Evolutionary conservation across 2,329 filamentous ascomycete species (phyloP), one percentile per base, ranked within the genome.

Genomic region (Emmonsia crescens): DNA sequence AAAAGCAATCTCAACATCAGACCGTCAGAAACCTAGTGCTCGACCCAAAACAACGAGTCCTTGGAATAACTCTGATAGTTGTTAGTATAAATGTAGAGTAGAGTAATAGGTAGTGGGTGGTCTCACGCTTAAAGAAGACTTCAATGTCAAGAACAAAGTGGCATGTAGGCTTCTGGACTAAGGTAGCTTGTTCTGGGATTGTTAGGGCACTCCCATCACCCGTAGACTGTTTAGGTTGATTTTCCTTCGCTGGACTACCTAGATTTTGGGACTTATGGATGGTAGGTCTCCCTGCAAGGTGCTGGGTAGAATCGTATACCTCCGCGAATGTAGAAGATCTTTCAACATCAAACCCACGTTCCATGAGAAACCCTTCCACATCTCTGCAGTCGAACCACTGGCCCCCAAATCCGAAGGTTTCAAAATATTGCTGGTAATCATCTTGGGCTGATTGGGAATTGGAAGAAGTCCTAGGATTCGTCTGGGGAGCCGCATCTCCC

Each of bases 361-460:
- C 79, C 48, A 80, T 81, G 3, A 95, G 76, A 69, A 93, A 16
- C 83, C 79, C 48, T 71, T 94, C 87, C 0, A 91, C 85, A 70
- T 94, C 89, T 62, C 89, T 82, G 0, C 85, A 76, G 69, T 94
- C 89, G 67, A 88, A 89, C 78, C 89, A 93, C 59, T 89, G 83
- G 4, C 89, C 88, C 63, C 88, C 82, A 63, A 87, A 88, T 0
- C 84, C 87, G 0, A 82, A 79, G 9, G 86, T 60, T 14, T 67
- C 68, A 24, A 73, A 64, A 33, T 33, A 31, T 48, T 24, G 27
- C 9, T 19, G 24, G 12, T 42, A 31, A 40, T 21, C 33, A 46
- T 27, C 16, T 10, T 54, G 5, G 5, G 31, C 51, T 21, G 8
- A 16, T 21, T 5, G 8, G 46, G 31, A 5, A 60, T 29, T 2